Evolutionary conservation across 371 early-diverging fungal genomes (phyloP).

Genomic region (Coemansia sp.): DNA sequence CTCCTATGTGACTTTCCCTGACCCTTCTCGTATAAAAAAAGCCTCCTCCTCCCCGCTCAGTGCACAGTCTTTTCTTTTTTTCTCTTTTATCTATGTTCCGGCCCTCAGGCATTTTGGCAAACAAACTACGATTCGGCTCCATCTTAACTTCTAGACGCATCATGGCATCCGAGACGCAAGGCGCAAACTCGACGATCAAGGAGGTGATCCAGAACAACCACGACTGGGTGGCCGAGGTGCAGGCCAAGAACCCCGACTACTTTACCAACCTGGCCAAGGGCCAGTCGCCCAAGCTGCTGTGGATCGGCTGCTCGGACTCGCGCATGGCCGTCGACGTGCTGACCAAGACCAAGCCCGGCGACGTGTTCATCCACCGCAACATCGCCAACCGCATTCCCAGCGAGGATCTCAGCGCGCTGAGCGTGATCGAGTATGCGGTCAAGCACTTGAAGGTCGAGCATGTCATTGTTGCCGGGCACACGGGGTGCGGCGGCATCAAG

Average conservation of each 20-base stretch:
- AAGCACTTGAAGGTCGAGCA: conserved; percentile 88
- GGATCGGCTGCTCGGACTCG: conserved; percentile 95
- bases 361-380: conserved; percentile 94
- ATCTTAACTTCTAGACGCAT: conserved; percentile 17
- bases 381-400: conserved; percentile 88
- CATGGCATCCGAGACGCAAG: conserved; percentile 9
- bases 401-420: conserved; percentile 77
- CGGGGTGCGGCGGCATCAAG: conserved; percentile 84
- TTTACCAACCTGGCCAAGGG: conserved; percentile 63
- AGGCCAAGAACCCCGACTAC: conserved; percentile 55
- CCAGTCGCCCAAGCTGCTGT: conserved; percentile 86
- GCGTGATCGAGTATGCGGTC: conserved; percentile 91
- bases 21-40: not conserved
- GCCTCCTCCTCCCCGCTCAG: not conserved
- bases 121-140: conserved; percentile 27
- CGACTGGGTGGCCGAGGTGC: conserved; percentile 59
- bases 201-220: conserved; percentile 51
- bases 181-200: conserved; percentile 15
- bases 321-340: conserved; percentile 74
- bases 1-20: no score
- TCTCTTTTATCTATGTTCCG: conserved; percentile 16
- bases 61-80: not conserved
- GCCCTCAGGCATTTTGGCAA: conserved; percentile 17
- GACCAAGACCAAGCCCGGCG: conserved; percentile 62
- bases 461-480: conserved; percentile 91